phyloP scores from a whole-genome alignment of 1,284 basidiomycete species.

The Xerocomus cyaneibrunnescens region DNA sequence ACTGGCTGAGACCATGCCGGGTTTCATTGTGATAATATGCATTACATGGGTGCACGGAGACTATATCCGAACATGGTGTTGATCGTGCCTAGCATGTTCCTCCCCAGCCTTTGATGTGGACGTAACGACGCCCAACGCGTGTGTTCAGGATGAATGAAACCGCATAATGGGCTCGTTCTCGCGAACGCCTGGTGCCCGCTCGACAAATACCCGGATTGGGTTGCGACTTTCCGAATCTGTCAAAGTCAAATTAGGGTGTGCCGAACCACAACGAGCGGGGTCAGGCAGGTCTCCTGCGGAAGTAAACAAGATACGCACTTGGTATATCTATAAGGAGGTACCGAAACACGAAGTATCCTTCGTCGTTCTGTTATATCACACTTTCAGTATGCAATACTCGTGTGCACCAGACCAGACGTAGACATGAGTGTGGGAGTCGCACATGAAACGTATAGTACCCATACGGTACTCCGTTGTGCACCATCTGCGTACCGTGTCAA shows the following conservation, averaged over 20 bases:
- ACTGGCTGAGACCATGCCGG: constrained; percentile 12
- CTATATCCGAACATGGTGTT: constrained; percentile 14
- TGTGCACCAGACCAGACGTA: constrained; percentile 5
- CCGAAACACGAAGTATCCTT: constrained; percentile 74
- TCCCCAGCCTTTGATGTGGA: constrained; percentile 12
- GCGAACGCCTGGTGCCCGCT: constrained; percentile 60
- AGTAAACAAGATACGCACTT: constrained; percentile 46
- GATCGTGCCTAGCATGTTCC: constrained; percentile 8
- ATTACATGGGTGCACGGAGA: constrained; percentile 22
- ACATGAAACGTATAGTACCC: background rate
- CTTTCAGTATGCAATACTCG: constrained; percentile 10
- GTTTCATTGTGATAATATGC: constrained; percentile 26
- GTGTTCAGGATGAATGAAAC: constrained; percentile 48
- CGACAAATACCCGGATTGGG: constrained; percentile 69
- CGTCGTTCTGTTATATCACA: constrained; percentile 53
- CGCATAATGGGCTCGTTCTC: constrained; percentile 72
- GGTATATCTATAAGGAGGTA: constrained; percentile 79
- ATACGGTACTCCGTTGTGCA: constrained; percentile 4
- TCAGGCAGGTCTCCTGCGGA: constrained; percentile 5
- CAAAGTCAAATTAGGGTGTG: constrained; percentile 5
- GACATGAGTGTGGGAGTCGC: background rate
- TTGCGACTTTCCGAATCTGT: constrained; percentile 63
- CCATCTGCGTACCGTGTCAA: background rate
- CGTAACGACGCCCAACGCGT: constrained; percentile 6
- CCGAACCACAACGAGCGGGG: constrained; percentile 1